These are phyloP conservation scores for Theobroma grandiflorum DNA, from an alignment of 441 rosid species.

Conservation along the genomic window DNA sequence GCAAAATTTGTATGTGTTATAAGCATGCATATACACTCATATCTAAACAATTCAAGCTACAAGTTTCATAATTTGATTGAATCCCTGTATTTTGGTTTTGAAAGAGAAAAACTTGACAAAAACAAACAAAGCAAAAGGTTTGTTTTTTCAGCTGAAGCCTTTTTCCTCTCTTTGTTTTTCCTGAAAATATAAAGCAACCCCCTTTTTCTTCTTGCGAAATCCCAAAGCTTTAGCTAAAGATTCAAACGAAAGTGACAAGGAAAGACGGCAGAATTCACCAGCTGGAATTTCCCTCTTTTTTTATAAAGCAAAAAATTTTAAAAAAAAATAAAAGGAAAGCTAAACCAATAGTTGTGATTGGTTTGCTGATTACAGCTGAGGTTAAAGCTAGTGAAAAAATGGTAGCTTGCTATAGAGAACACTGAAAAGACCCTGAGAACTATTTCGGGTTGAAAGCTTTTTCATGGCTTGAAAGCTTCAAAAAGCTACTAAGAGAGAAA, in stretches of 20 bases:
- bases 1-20: not conserved
- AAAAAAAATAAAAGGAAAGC: not conserved
- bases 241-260: constrained; percentile 31
- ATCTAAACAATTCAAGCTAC: constrained; percentile 3
- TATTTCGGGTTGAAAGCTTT: constrained; percentile 9
- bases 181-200: constrained; percentile 18
- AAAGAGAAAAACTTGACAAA: constrained; percentile 9
- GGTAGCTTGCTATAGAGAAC: not conserved
- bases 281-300: constrained; percentile 10
- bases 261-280: constrained; percentile 22
- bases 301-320: not conserved
- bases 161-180: not conserved
- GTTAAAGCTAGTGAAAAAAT: not conserved
- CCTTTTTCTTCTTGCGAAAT: constrained; percentile 25
- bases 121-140: not conserved
- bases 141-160: not conserved
- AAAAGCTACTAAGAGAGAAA: constrained; percentile 12
- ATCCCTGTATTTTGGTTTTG: not conserved
- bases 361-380: constrained; percentile 19
- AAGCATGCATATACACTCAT: not conserved
- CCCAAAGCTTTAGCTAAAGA: constrained; percentile 25
- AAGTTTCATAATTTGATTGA: constrained; percentile 16
- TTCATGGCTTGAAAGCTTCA: not conserved
- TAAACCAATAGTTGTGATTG: constrained; percentile 21
- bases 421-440: not conserved